Base-by-base conservation (phyloP, 2,329 filamentous ascomycete species). In the Aspergillus ochraceus region DNA sequence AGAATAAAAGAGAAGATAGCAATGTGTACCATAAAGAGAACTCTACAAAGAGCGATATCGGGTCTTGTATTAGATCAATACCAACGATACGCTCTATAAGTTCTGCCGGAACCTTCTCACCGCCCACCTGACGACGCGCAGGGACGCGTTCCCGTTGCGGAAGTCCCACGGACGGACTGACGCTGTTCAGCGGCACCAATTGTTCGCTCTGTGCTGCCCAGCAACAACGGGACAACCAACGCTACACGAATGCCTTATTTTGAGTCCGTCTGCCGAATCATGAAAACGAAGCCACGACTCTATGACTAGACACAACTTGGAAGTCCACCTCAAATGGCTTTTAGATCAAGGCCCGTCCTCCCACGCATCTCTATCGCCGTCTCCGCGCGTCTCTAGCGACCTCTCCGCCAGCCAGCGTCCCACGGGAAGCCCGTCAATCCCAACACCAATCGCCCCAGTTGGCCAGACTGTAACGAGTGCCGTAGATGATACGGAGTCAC, bases 281-380 rank as follows among this genome's bases (percentile, higher is more conserved):
- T 73, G 72, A 66, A 55, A 49, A 54, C 12, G 14, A 65, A 59
- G 63, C 68, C 30, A 70, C 66, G 71, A 64, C 75, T 74, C 71
- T 75, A 82, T 82, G 80, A 81, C 80, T 71, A 80, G 74, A 67
- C 76, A 79, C 71, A 82, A 82, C 65, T 64, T 82, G 55, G 68
- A 70, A 55, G 66, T 71, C 65, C 78, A 80, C 70, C 73, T 82
- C 59, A 71, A 75, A 71, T 81, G 80, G 80, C 76, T 82, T 59
- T 64, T 81, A 64, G 72, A 71, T 59, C 75, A 72, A 71, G 74
- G 72, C 67, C 72, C 70, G 51, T 70, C 71, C 39, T 65, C 73
- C 11, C 73, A 73, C 55, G 68, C 69, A 29, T 69, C 71, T 46
- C 63, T 76, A 58, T 67, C 70, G 42, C 62, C 68, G 29, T 66